Conservation (phyloP, 495 filamentous ascomycete species). For the Trichoderma asperelloides region DNA sequence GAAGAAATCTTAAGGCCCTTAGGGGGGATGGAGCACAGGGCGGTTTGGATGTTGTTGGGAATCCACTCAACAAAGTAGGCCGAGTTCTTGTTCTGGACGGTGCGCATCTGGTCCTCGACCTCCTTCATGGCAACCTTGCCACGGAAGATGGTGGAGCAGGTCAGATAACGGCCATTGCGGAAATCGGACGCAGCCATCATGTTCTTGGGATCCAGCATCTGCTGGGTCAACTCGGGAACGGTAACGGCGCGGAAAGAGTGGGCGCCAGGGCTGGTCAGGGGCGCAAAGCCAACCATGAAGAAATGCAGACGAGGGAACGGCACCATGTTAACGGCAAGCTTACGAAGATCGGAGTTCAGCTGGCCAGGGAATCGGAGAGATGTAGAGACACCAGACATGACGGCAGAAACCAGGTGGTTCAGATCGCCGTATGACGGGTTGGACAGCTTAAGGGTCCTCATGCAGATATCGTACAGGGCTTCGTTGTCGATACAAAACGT, state of each 20-base stretch:
- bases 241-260: constrained; percentile 94
- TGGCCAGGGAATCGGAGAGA: constrained; percentile 98
- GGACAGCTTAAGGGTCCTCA: constrained; percentile 96
- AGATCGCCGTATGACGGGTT: constrained; percentile 98
- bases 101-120: constrained; percentile 99
- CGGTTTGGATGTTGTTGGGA: constrained; percentile 99
- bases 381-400: constrained; percentile 99
- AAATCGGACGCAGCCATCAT: constrained; percentile 99
- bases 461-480: constrained; percentile 99
- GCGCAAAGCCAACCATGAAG: constrained; percentile 99
- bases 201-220: constrained; percentile 99
- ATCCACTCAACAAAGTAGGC: constrained; percentile 99
- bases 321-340: constrained; percentile 99
- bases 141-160: constrained; percentile 99
- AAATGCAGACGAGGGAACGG: constrained; percentile 99
- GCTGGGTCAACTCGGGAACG: constrained; percentile 98
- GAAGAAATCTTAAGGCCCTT: constrained; percentile 98
- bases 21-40: constrained; percentile 97
- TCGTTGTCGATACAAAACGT: constrained; percentile 99
- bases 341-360: constrained; percentile 99
- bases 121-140: constrained; percentile 99
- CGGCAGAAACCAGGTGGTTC: constrained; percentile 98
- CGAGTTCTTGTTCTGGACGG: constrained; percentile 99
- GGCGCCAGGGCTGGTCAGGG: constrained; percentile 91
- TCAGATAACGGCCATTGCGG: constrained; percentile 98